phyloP scores from a whole-genome alignment of 2,329 filamentous ascomycete genomes.

The Camillea tinctor region DNA sequence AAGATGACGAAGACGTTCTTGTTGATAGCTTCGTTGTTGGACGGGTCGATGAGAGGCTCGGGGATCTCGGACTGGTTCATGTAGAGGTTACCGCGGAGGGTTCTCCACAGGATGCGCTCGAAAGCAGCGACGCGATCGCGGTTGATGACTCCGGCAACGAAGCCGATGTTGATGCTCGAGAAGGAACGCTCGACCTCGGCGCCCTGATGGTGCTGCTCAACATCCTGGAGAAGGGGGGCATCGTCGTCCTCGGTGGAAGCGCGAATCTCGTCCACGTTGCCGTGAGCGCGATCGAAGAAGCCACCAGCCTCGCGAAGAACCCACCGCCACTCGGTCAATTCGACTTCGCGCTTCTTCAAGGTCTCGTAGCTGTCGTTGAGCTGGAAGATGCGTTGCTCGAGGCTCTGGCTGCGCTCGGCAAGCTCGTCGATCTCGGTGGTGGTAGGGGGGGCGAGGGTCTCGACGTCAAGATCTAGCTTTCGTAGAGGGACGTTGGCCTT shows the following conservation, averaged over 20 bases:
- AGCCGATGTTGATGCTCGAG: slow-evolving; percentile 97
- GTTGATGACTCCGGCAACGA: slow-evolving; percentile 93
- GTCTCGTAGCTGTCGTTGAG: slow-evolving; percentile 99
- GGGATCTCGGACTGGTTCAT: slow-evolving; percentile 99
- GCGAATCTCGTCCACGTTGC: slow-evolving; percentile 94
- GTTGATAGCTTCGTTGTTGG: slow-evolving; percentile 85
- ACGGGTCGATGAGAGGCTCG: slow-evolving; percentile 86
- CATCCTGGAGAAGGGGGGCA: slow-evolving; percentile 86
- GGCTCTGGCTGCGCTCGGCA: slow-evolving; percentile 83
- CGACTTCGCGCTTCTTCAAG: slow-evolving; percentile 94
- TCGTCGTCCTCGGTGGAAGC: slow-evolving; percentile 88
- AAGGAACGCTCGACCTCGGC: slow-evolving; percentile 80
- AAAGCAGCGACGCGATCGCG: slow-evolving; percentile 92
- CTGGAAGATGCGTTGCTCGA: slow-evolving; percentile 87
- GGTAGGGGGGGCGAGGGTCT: slow-evolving; percentile 81
- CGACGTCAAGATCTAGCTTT: slow-evolving; percentile 86
- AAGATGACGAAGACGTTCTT: slow-evolving; percentile 99
- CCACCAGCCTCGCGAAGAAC: slow-evolving; percentile 93
- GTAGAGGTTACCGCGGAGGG: slow-evolving; percentile 94
- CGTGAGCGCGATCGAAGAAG: slow-evolving; percentile 95
- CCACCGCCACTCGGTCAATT: slow-evolving; percentile 98
- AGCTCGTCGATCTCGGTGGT: slow-evolving; percentile 96
- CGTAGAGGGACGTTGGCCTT: slow-evolving; percentile 83
- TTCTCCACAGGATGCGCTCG: slow-evolving; percentile 96
- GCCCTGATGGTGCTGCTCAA: slow-evolving; percentile 74